phyloP scores from a whole-genome alignment of 441 rosid species.

The Erodium moschatum region DNA sequence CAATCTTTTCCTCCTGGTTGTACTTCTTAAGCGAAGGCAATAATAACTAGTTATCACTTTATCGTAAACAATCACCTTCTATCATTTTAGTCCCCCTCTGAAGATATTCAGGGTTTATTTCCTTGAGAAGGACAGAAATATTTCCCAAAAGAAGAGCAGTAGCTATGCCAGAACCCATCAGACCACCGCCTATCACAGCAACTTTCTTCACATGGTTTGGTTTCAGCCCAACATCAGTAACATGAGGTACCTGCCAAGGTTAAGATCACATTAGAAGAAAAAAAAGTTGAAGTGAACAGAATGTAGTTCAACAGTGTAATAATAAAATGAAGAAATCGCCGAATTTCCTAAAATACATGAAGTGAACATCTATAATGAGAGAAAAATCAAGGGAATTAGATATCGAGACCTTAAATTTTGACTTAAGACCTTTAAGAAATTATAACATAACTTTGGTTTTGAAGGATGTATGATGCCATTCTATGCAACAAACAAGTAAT shows the following conservation, averaged over 20 bases:
- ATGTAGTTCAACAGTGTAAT: neutral
- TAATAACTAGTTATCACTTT: constrained; percentile 20
- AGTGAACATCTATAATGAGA: neutral
- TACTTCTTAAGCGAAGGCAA: neutral
- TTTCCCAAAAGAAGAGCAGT: constrained; percentile 26
- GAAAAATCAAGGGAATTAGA: neutral
- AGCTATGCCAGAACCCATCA: constrained; percentile 28
- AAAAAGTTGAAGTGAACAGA: neutral
- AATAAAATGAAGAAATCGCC: neutral
- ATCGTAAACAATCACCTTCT: constrained; percentile 17
- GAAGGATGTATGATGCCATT: neutral
- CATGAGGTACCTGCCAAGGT: constrained; percentile 23
- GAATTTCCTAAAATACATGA: neutral
- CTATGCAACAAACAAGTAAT: neutral
- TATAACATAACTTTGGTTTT: neutral
- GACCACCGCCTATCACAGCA: constrained; percentile 31
- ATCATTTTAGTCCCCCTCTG: constrained; percentile 8
- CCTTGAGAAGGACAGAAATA: constrained; percentile 25
- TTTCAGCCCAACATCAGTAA: constrained; percentile 24
- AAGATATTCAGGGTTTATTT: constrained; percentile 24
- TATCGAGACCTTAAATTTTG: too few species aligned
- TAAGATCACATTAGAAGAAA: neutral
- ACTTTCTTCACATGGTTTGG: constrained; percentile 25
- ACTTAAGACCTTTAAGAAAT: neutral
- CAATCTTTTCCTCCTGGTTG: neutral